Evolutionary conservation across 805 yeast species (phyloP), one percentile per base, ranked within the genome.

Genomic region (Dipodascopsis uninucleata): DNA sequence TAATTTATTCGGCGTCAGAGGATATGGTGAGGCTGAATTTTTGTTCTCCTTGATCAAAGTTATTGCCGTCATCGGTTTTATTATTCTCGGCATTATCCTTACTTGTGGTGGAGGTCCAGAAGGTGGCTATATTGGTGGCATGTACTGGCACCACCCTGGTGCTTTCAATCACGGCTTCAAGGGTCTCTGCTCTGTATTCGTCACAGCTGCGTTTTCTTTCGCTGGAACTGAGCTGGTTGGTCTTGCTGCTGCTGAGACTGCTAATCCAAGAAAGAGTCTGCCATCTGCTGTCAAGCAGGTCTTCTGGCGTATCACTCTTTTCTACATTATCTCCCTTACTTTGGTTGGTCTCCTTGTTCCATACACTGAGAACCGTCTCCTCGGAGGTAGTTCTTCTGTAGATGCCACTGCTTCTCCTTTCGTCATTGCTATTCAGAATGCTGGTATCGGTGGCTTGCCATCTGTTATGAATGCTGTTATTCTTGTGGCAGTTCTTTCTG

Each of bases 201-300:
- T 82, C 39, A 78, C 83, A 29, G 87, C 90, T 12, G 86, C 89
- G 0, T 85, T 82, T 62, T 75, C 86, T 8, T 85, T 78, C 59
- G 77, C 83, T 31, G 90, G 90, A 47, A 75, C 85, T 14, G 93
- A 84, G 64, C 69, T 84, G 55, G 76, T 77, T 31, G 85, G 87
- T 39, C 70, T 84, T 31, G 83, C 88, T 8, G 84, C 89, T 25
- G 89, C 89, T 6, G 94, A 85, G 63, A 72, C 86, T 20, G 74
- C 65, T 28, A 76, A 82, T 62, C 90, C 93, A 36, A 70, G 82
- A 56, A 71, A 70, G 43, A 66, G 83, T 1, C 72, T 83, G 43
- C 93, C 90, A 28, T 72, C 74, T 39, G 89, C 90, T 33, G 77
- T 82, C 47, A 84, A 83, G 64, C 89, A 85, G 67, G 86, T 83